Evolutionary conservation across 257 asterid genomes (phyloP), one percentile per base, ranked within the genome.

Genomic region (Apocynum venetum): DNA sequence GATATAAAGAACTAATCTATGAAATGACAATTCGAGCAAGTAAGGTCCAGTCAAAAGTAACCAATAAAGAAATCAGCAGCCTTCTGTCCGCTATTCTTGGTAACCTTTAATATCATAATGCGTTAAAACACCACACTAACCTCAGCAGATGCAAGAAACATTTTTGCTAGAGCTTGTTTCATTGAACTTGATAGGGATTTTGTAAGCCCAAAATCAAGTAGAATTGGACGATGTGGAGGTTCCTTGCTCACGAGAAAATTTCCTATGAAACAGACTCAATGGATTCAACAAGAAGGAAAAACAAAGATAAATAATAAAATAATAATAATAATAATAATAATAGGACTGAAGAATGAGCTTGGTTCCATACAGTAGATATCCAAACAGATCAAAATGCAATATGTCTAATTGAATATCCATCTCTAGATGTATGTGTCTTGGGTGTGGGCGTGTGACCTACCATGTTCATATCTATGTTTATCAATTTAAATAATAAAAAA

Each of bases 141-240:
- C 98, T 95, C 98, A 12, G 97, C 98, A 77, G 98, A 88, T 68
- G 97, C 96, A 80, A 94, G 89, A 85, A 95, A 95, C 98, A 95
- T 95, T 86, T 91, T 95, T 78, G 98, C 98, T 71, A 95, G 88
- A 85, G 98, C 97, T 75, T 88, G 96, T 78, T 89, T 95, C 88
- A 87, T 48, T 57, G 96, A 73, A 76, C 89, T 68, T 88, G 98
- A 91, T 43, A 95, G 84, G 70, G 80, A 80, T 86, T 95, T 95
- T 38, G 98, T 95, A 57, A 95, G 98, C 83, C 98, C 98, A 86
- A 95, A 95, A 84, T 95, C 98, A 61, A 95, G 95, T 81, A 95
- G 88, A 79, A 95, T 84, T 56, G 98, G 98, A 79, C 87, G 93
- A 91, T 95, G 94, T n/a, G 98, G 98, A 80, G 91, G 91, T 73